These are phyloP conservation scores for Colletotrichum sp. DNA, from an alignment of 2,329 filamentous ascomycete species.

Conservation along the genomic window DNA sequence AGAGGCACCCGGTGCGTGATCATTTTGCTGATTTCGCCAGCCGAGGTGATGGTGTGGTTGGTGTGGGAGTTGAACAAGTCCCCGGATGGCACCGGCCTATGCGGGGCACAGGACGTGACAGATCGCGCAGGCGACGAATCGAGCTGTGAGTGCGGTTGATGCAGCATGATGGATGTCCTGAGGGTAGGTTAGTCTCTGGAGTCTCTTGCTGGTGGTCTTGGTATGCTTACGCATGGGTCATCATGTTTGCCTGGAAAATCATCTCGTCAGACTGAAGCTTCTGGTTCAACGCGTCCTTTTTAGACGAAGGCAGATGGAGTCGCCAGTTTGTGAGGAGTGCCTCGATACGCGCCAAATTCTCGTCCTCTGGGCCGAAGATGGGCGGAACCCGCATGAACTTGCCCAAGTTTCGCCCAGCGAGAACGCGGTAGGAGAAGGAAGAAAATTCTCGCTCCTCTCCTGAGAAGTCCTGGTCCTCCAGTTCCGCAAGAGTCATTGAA, in stretches of 20 bases:
- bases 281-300: slow-evolving; percentile 71
- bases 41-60: slow-evolving; percentile 79
- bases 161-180: slow-evolving; percentile 73
- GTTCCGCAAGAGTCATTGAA: slow-evolving; percentile 71
- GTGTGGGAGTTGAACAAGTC: slow-evolving; percentile 71
- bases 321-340: slow-evolving; percentile 73
- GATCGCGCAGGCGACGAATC: slow-evolving; percentile 63
- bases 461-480: slow-evolving; percentile 77
- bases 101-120: slow-evolving; percentile 71
- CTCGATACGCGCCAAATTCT: slow-evolving; percentile 57
- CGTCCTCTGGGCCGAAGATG: slow-evolving; percentile 57
- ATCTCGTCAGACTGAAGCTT: slow-evolving; percentile 83
- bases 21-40: slow-evolving; percentile 77
- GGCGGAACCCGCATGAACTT: slow-evolving; percentile 69
- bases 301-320: slow-evolving; percentile 76
- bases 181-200: not conserved
- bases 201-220: not conserved
- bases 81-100: slow-evolving; percentile 54
- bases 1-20: slow-evolving; percentile 76
- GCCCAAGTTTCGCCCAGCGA: slow-evolving; percentile 79
- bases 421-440: slow-evolving; percentile 84
- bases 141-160: slow-evolving; percentile 80
- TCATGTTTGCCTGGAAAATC: slow-evolving; percentile 91
- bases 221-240: slow-evolving; percentile 60
- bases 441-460: slow-evolving; percentile 76